Percentiles rank a stretch among this genome's conserved stretches.
Conservation (phyloP, 1,284 basidiomycete genomes). For the Cryptococcus sp. region DNA sequence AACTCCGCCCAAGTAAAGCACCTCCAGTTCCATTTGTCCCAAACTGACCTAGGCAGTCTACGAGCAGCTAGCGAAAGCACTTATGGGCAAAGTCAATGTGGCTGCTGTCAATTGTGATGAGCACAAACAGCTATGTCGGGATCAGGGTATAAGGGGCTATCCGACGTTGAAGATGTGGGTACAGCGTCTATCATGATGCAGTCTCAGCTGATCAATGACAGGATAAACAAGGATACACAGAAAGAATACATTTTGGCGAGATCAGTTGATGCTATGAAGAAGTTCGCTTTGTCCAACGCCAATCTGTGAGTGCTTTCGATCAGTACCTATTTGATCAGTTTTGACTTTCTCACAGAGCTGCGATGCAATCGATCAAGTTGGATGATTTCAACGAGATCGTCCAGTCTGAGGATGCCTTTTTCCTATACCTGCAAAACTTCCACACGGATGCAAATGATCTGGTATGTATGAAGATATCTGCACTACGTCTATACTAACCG, state of each 20-base stretch:
- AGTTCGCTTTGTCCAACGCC: constrained; percentile 67
- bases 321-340: no score
- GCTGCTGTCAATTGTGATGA: constrained; percentile 83
- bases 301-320: constrained; percentile 49
- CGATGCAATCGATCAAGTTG: constrained; percentile 52
- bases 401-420: constrained; percentile 60
- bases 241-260: constrained; percentile 33
- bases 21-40: neutral
- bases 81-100: constrained; percentile 66
- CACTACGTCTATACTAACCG: neutral
- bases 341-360: constrained; percentile 39
- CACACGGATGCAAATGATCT: constrained; percentile 41
- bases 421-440: constrained; percentile 64
- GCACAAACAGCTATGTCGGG: constrained; percentile 60
- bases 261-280: constrained; percentile 61
- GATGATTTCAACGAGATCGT: constrained; percentile 54
- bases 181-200: neutral
- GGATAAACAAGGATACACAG: constrained; percentile 50
- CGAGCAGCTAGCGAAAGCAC: constrained; percentile 62
- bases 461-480: constrained; percentile 24
- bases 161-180: constrained; percentile 71
- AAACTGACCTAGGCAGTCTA: constrained; percentile 49
- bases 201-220: constrained; percentile 10
- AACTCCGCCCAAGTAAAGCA: constrained; percentile 63
- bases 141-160: constrained; percentile 66